Percentiles rank a stretch among this genome's conserved stretches.
phyloP scores from a whole-genome alignment of 2,329 filamentous ascomycete species.

The Fusarium vanettenii region DNA sequence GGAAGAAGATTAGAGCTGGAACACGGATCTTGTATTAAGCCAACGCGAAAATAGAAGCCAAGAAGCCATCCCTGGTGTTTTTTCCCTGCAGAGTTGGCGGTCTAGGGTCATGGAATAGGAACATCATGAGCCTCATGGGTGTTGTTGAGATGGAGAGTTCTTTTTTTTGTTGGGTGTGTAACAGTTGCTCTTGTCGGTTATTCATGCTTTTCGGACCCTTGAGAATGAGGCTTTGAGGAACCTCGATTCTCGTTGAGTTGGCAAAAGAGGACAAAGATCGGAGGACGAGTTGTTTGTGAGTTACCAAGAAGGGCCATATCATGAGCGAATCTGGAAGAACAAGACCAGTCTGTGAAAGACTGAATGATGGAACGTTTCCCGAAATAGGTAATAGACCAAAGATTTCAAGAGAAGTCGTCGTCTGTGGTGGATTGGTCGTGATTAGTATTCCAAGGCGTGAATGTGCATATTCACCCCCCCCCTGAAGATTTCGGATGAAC shows the following conservation, averaged over 20 bases:
- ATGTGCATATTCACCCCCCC: constrained; percentile 10
- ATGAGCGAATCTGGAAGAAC: constrained; percentile 13
- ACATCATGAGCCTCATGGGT: neutral
- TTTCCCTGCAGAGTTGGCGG: neutral
- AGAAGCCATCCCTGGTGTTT: neutral
- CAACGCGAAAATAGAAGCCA: neutral
- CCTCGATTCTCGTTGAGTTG: neutral
- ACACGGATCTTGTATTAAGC: constrained; percentile 1
- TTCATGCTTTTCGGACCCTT: constrained; percentile 7
- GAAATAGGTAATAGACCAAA: neutral
- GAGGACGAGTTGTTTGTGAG: neutral
- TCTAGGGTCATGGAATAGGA: neutral
- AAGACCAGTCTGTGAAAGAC: neutral
- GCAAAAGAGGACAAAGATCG: neutral
- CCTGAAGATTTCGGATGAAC: constrained; percentile 19
- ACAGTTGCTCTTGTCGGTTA: constrained; percentile 6
- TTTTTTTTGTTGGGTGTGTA: constrained; percentile 20
- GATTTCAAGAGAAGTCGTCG: neutral
- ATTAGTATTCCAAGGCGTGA: neutral
- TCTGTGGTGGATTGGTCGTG: constrained; percentile 11
- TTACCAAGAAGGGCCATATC: constrained; percentile 11
- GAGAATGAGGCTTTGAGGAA: neutral
- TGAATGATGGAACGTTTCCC: neutral
- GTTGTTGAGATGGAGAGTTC: neutral
- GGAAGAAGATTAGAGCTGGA: constrained; percentile 10